phyloP scores from a whole-genome alignment of 139 green algal genomes.

The Chlorella ohadii region DNA sequence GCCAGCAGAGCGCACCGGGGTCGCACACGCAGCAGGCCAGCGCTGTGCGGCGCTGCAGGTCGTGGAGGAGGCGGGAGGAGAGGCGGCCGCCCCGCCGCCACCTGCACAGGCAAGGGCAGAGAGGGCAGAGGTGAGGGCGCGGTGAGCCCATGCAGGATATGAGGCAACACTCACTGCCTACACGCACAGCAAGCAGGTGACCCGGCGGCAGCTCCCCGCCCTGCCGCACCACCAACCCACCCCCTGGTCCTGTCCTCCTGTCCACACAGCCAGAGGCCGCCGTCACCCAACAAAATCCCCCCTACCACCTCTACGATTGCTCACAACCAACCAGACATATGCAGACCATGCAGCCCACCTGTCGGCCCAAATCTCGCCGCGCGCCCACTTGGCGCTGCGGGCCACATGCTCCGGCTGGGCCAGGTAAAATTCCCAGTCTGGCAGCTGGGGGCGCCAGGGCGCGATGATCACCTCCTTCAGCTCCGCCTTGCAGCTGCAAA shows the following conservation, averaged over 20 bases:
- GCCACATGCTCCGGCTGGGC: not conserved
- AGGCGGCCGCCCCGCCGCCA: slow-evolving; percentile 16
- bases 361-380: slow-evolving; percentile 32
- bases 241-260: too few species aligned
- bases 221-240: too few species aligned
- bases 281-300: too few species aligned
- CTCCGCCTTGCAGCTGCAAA: slow-evolving; percentile 58
- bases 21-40: slow-evolving; percentile 65
- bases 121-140: too few species aligned
- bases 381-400: not conserved
- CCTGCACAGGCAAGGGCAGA: not conserved
- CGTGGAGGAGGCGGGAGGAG: slow-evolving; percentile 21
- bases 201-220: too few species aligned
- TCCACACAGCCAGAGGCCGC: too few species aligned
- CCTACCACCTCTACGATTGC: too few species aligned
- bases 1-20: not conserved
- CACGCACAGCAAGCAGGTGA: too few species aligned
- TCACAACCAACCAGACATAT: too few species aligned
- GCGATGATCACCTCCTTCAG: slow-evolving; percentile 58
- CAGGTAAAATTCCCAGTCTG: slow-evolving; percentile 30
- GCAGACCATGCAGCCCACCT: too few species aligned
- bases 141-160: too few species aligned
- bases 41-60: slow-evolving; percentile 48
- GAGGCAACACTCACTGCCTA: too few species aligned
- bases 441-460: slow-evolving; percentile 39